Conservation (phyloP, 805 yeast species). For the Lipomyces oligophaga region DNA sequence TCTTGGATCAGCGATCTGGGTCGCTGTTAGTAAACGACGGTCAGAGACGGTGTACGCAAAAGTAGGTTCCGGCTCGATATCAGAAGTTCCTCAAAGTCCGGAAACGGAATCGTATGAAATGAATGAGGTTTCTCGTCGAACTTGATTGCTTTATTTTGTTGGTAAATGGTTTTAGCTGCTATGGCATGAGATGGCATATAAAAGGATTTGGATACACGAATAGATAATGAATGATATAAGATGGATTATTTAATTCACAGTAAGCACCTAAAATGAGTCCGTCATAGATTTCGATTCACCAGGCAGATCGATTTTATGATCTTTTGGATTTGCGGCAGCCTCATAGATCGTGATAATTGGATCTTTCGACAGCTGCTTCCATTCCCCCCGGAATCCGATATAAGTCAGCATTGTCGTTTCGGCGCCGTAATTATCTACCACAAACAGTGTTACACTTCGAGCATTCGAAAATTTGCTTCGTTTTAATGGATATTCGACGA, state of each 20-base stretch:
- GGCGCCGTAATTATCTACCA: slow-evolving; percentile 62
- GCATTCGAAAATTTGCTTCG: slow-evolving; percentile 69
- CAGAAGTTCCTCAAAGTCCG: slow-evolving; percentile 9
- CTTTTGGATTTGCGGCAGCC: slow-evolving; percentile 88
- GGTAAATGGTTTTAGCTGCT: too few relatives aligned
- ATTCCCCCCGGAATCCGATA: slow-evolving; percentile 70
- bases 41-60: slow-evolving; percentile 23
- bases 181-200: too few relatives aligned
- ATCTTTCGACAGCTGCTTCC: slow-evolving; percentile 46
- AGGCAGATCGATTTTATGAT: slow-evolving; percentile 50
- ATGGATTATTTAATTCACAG: too few relatives aligned
- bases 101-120: slow-evolving; percentile 6
- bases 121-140: slow-evolving; percentile 3
- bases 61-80: slow-evolving; percentile 9
- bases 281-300: too few relatives aligned
- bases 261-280: too few relatives aligned
- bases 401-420: slow-evolving; percentile 58
- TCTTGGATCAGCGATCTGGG: slow-evolving; percentile 58
- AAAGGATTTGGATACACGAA: too few relatives aligned
- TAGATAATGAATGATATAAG: too few relatives aligned
- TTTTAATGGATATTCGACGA: slow-evolving; percentile 80
- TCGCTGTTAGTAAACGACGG: slow-evolving; percentile 47
- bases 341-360: slow-evolving; percentile 81
- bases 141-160: too few relatives aligned
- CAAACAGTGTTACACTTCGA: slow-evolving; percentile 60